Percentiles rank a stretch among this genome's conserved stretches.
Conservation (phyloP, 2,329 filamentous ascomycete genomes). For the Monilinia aucupariae region DNA sequence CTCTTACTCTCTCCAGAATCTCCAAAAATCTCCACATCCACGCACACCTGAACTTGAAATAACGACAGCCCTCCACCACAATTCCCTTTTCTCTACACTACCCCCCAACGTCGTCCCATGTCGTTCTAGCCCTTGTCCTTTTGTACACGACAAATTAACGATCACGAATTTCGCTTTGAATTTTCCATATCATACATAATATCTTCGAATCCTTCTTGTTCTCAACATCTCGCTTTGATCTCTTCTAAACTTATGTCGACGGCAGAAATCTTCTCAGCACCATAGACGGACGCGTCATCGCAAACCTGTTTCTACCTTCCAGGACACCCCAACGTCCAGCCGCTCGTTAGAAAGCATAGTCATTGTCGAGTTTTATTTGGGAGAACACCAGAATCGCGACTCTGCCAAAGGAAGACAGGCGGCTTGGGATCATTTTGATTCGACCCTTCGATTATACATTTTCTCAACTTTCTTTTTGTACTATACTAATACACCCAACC, state of each 20-base stretch:
- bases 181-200: conserved; percentile 25
- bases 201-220: conserved; percentile 25
- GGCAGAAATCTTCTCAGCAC: conserved; percentile 18
- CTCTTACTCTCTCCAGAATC: neutral
- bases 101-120: neutral
- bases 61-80: conserved; percentile 7
- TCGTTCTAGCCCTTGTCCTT: conserved; percentile 3
- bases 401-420: neutral
- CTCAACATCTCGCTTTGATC: conserved; percentile 19
- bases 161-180: neutral
- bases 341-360: conserved; percentile 29
- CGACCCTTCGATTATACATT: neutral
- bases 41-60: conserved; percentile 11
- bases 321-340: conserved; percentile 33
- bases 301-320: conserved; percentile 26
- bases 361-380: neutral
- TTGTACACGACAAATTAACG: conserved; percentile 3
- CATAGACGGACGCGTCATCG: conserved; percentile 32
- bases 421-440: neutral
- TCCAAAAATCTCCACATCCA: neutral
- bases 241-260: conserved; percentile 22
- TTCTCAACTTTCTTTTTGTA: neutral
- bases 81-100: neutral
- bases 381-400: conserved; percentile 13
- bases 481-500: neutral